A percentile compares a stretch with the other conserved stretches of the same genome.
Evolutionary conservation across 306 rosid species (phyloP).

Genomic region (Cucurbita moschata): DNA sequence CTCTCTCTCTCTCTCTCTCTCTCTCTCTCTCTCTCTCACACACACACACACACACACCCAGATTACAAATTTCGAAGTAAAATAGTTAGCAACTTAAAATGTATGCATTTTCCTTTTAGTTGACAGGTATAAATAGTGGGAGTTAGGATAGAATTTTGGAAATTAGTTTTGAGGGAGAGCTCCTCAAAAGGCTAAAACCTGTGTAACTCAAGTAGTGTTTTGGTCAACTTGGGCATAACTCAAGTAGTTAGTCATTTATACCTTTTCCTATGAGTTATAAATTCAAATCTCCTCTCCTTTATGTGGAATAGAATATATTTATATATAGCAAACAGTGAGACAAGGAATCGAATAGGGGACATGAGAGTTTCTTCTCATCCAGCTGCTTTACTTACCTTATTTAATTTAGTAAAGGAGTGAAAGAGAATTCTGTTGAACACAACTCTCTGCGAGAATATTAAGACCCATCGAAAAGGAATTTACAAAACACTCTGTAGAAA

Average conservation of each 20-base stretch:
- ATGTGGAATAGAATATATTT: not conserved
- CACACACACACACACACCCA: not conserved
- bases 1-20: conserved; percentile 10
- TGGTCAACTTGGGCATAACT: not conserved
- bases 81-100: not conserved
- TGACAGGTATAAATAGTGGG: not conserved
- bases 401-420: too few relatives aligned
- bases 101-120: not conserved
- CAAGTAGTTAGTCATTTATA: not conserved
- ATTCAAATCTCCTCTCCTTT: not conserved
- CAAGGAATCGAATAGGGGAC: too few relatives aligned
- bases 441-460: too few relatives aligned
- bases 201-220: not conserved
- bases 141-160: not conserved
- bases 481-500: too few relatives aligned
- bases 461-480: too few relatives aligned
- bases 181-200: not conserved
- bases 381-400: too few relatives aligned
- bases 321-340: too few relatives aligned
- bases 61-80: not conserved
- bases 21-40: not conserved
- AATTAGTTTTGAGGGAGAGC: not conserved
- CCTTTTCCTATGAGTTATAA: not conserved
- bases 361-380: too few relatives aligned
- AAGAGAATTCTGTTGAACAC: too few relatives aligned